Evolutionary conservation across 805 yeast genomes (phyloP), one percentile per base, ranked within the genome.

Genomic region (Saturnispora silvae): DNA sequence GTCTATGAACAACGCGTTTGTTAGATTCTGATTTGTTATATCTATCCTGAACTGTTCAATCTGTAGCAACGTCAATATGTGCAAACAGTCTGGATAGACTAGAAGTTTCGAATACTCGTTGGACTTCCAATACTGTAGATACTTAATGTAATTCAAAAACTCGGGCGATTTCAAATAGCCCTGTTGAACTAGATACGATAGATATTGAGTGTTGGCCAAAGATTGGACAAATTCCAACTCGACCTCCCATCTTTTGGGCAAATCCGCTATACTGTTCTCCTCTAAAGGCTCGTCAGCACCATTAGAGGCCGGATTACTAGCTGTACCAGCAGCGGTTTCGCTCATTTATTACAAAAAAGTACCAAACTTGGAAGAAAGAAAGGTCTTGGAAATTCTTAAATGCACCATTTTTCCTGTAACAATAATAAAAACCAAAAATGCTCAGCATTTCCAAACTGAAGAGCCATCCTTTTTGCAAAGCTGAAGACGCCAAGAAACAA

Each of bases 221-320:
- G 95, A 79, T 59, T 89, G 97, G 3, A 89, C 94, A 59, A 89
- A 89, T 44, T 81, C 96, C n/a, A 83, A 65, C 48, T 83, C 95
- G 17, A 83, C 74, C 51, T 83, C 95, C 84, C 89, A 84, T 40
- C 94, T 57, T 4, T 81, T 70, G n/a, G 89, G 86, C n/a, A 73
- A 62, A 27, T 58, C 63, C 22, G 52, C 52, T 4, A 28, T 19
- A 2, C 42, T 15, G 9, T 27, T 20, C 13, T 14, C 14, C 15
- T 23, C 19, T 5, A 11, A 9, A 16, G 10, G 9, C 14, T 20
- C 38, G 24, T 7, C 15, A 15, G 28, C 13, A 4, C 8, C 18
- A 5, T 20, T 31, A 6, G 13, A n/a, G 13, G 31, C n/a, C n/a
- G n/a, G n/a, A n/a, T n/a, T n/a, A n/a, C n/a, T n/a, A n/a, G n/a